Evolutionary conservation across 2,329 filamentous ascomycete genomes (phyloP).

Genomic region (Neoarthrinium moseri): DNA sequence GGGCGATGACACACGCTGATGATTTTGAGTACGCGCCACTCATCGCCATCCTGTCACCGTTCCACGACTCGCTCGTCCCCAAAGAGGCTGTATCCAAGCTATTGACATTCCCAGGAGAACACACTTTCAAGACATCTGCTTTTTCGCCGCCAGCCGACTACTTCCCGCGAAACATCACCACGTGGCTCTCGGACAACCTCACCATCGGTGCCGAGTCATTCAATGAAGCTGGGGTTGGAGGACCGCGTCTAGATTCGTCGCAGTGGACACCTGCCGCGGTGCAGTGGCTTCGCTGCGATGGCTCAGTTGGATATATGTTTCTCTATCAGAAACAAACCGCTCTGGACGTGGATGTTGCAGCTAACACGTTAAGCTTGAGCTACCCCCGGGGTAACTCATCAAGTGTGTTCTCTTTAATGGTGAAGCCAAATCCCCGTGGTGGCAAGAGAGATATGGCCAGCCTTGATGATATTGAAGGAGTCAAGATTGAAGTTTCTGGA

Average conservation of each 20-base stretch:
- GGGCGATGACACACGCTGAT: constrained; percentile 45
- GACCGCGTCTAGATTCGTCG: constrained; percentile 40
- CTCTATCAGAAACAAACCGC: constrained; percentile 33
- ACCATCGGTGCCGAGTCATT: constrained; percentile 51
- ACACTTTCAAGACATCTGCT: constrained; percentile 41
- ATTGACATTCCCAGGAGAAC: constrained; percentile 40
- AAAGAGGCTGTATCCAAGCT: constrained; percentile 31
- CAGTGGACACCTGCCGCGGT: constrained; percentile 50
- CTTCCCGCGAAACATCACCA: constrained; percentile 46
- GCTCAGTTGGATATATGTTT: constrained; percentile 21
- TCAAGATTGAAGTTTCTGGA: constrained; percentile 32
- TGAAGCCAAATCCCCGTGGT: constrained; percentile 32
- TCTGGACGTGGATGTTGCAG: constrained; percentile 31
- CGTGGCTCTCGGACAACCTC: constrained; percentile 45
- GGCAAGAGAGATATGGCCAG: constrained; percentile 31
- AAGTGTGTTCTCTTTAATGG: constrained; percentile 38
- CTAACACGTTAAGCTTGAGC: constrained; percentile 35
- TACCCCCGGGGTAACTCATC: constrained; percentile 42
- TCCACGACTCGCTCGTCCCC: constrained; percentile 39
- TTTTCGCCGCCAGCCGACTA: constrained; percentile 49
- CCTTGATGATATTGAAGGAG: constrained; percentile 37
- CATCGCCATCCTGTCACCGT: constrained; percentile 43
- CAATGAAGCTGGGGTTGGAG: constrained; percentile 44
- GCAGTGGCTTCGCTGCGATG: constrained; percentile 35
- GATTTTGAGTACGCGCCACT: constrained; percentile 49